Base-by-base conservation (phyloP, 192 early-diverging fungal genomes). In the Coemansia sp. region DNA sequence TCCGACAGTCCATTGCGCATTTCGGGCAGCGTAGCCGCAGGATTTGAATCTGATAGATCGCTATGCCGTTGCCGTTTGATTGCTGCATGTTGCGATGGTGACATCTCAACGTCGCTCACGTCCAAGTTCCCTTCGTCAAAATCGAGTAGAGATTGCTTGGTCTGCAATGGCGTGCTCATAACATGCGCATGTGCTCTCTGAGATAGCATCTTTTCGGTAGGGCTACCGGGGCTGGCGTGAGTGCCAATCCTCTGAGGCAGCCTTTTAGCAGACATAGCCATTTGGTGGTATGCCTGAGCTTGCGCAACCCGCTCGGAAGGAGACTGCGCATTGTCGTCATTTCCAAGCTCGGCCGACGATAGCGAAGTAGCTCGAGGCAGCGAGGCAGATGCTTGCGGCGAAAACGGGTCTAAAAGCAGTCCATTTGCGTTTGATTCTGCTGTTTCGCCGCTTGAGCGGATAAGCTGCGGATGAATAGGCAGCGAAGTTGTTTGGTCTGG, bases 21-120 rank as follows among this genome's bases (percentile, higher is more conserved):
- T n/a, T 6, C 37, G 9, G 46, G 21, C 21, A 20, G 16, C 0
- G 15, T 20, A 11, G 17, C 45, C 11, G 32, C 20, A 7, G 7
- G 16, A 11, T 15, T 32, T 9, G 30, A 7, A 20, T 20, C 16
- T 11, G 40, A 21, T 10, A 32, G 31, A 34, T 51, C 57, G 32
- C 36, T 55, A 42, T 56, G 50, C 44, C 36, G 53, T 20, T 67
- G 64, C 26, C 64, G 62, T 40, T 64, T 64, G 11, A 51, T 44
- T 3, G 52, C 60, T 0, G 62, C 69, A 30, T 64, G 69, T 11
- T 58, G 69, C 12, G 71, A 67, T 15, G 71, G 64, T 5, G 71
- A 66, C 60, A 60, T 62, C 36, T 74, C 71, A 6, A 66, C 48
- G 30, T 72, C 63, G 20, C 62, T 66, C 12, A 32, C 20, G 6